Evolutionary conservation across 176 grass and related monocot species (phyloP).

Genomic region (Aechmea fasciata): DNA sequence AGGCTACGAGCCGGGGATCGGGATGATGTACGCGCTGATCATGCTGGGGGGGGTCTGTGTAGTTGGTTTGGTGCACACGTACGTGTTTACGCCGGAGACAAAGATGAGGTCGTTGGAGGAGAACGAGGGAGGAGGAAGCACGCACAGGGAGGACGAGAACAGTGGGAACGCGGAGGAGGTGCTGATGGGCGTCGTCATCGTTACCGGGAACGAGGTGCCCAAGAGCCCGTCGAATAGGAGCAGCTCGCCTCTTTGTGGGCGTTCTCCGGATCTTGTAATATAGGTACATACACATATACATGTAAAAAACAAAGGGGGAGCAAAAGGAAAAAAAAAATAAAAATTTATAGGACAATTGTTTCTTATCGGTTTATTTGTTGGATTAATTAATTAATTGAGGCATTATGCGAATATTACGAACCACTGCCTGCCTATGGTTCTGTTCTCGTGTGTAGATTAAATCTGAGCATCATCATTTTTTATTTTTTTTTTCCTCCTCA

Average conservation of each 20-base stretch:
- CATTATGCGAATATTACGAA: too few species aligned
- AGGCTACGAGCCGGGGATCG: constrained; percentile 26
- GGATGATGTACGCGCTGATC: constrained; percentile 41
- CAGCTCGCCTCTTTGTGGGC: background rate
- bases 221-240: constrained; percentile 31
- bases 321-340: background rate
- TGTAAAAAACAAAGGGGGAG: background rate
- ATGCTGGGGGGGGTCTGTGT: constrained; percentile 47
- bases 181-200: background rate
- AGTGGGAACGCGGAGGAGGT: background rate
- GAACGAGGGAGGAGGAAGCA: constrained; percentile 29
- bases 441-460: too few species aligned
- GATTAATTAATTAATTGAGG: too few species aligned
- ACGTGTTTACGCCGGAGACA: constrained; percentile 49
- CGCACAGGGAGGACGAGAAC: background rate
- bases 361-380: too few species aligned
- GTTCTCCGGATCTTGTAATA: too few species aligned
- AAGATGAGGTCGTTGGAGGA: constrained; percentile 63
- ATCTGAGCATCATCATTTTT: background rate
- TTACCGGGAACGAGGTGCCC: background rate
- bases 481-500: background rate
- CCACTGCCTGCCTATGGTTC: too few species aligned
- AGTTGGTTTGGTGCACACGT: constrained; percentile 39
- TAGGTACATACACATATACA: background rate
- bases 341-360: too few species aligned